These are phyloP conservation scores for Fusarium fujikuroi DNA, from an alignment of 2,329 filamentous ascomycete species.

Conservation along the genomic window DNA sequence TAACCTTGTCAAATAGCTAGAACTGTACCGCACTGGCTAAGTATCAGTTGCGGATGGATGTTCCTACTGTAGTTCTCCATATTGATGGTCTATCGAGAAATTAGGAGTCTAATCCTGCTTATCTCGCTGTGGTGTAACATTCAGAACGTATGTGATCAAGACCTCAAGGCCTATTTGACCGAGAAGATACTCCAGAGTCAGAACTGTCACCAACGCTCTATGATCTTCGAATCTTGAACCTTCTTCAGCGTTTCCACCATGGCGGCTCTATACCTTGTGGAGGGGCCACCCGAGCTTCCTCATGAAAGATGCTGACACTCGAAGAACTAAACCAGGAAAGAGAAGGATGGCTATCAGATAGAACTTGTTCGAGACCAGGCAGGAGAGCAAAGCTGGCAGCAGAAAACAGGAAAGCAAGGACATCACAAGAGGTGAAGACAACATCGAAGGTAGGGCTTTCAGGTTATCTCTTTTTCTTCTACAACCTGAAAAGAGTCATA, in stretches of 20 bases:
- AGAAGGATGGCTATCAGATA: neutral
- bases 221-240: neutral
- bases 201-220: neutral
- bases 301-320: too few relatives aligned
- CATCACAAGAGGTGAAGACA: neutral
- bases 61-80: rapidly evolving
- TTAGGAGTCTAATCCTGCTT: rapidly evolving
- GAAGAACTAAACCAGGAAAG: neutral
- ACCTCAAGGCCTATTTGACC: too few relatives aligned
- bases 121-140: rapidly evolving
- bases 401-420: rapidly evolving
- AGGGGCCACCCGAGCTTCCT: rapidly evolving
- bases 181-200: neutral
- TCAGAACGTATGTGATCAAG: rapidly evolving
- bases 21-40: neutral
- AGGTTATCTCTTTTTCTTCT: rapidly evolving
- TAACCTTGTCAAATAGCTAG: neutral
- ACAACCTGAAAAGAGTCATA: neutral
- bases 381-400: neutral
- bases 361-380: neutral
- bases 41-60: neutral
- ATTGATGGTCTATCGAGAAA: rapidly evolving
- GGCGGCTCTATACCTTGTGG: neutral
- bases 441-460: rapidly evolving
- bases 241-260: rapidly evolving